A percentile compares a stretch with the other conserved stretches of the same genome.
These are phyloP conservation scores for Nyssa sinensis DNA, from an alignment of 148 eudicot genomes.

Conservation along the genomic window DNA sequence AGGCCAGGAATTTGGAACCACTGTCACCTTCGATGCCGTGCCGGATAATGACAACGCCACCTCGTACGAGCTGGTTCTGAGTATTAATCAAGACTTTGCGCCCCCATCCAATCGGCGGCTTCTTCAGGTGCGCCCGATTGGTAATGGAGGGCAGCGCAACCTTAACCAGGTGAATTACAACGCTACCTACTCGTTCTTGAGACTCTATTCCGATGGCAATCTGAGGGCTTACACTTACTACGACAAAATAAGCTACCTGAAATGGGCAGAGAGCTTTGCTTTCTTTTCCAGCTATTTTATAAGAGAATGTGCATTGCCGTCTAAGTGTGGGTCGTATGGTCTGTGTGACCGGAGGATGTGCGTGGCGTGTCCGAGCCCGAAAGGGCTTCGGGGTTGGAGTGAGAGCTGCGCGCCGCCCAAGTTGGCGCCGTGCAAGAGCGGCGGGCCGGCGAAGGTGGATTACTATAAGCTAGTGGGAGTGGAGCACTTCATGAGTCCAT, in stretches of 20 bases:
- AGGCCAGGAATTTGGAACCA: not conserved
- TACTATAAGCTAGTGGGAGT: slow-evolving; percentile 14
- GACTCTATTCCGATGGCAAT: slow-evolving; percentile 17
- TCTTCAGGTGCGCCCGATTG: not conserved
- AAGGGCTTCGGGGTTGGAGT: slow-evolving; percentile 33
- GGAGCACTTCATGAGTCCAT: slow-evolving; percentile 5
- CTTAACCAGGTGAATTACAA: slow-evolving; percentile 18
- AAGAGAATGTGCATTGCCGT: not conserved
- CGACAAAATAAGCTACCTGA: not conserved
- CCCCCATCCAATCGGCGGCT: not conserved
- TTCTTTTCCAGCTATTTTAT: not conserved
- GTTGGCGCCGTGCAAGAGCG: slow-evolving; percentile 15
- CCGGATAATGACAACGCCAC: not conserved
- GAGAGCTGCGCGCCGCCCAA: slow-evolving; percentile 23
- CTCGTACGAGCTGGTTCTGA: not conserved
- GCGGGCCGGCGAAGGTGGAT: slow-evolving; percentile 5
- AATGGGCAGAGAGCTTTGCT: slow-evolving; percentile 16
- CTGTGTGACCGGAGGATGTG: slow-evolving; percentile 22
- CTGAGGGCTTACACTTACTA: slow-evolving; percentile 20
- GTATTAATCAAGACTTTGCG: not conserved
- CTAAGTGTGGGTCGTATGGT: slow-evolving; percentile 26
- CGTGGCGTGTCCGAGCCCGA: slow-evolving; percentile 33
- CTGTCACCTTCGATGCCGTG: not conserved
- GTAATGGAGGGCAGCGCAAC: no score
- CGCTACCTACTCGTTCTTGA: slow-evolving; percentile 10